Base-by-base conservation (phyloP, 768 basidiomycete species). In the Suillus hirtellus region DNA sequence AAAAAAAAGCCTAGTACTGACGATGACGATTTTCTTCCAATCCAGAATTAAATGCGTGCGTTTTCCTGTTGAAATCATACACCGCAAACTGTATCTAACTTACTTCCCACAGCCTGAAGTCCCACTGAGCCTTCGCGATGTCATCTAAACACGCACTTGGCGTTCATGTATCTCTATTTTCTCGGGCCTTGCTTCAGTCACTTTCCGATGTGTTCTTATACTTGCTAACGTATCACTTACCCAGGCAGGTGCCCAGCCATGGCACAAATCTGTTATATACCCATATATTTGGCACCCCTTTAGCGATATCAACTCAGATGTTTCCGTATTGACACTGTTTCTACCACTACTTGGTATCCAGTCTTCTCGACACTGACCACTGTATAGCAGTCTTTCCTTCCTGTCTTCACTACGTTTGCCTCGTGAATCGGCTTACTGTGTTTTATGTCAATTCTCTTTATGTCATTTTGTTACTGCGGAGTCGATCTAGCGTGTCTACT, bases 1-100 rank as follows among this genome's bases (percentile, higher is more conserved):
- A 43, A 6, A 42, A 42, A n/a, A 42, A n/a, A n/a, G 14, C 47
- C 46, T 43, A 34, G 53, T 64, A 19, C 19, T 10, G 43, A 21
- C 31, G 37, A 46, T 24, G 19, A 40, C 70, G 21, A 4, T 74
- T 65, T 59, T 44, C 14, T 27, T 53, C 35, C 64, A 24, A 44
- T 61, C 21, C 60, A 90, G 89, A 80, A 90, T 90, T 81, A 95
- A 95, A 94, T 95, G 92, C 79, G 92, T 94, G 77, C 72, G 92
- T 80, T 61, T 54, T 53, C 38, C 34, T 40, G 17, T 27, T 27
- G 17, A 27, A 10, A 27, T 58, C 24, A 10, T 27, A 11, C 24
- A 17, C 10, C 2, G 6, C 17, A 27, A 27, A 40, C 17, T 24
- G 54, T 76, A 35, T 76, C 66, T 64, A 65, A 68, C 58, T 2